Evolutionary conservation across 495 filamentous ascomycete genomes (phyloP), one percentile per base, ranked within the genome.

Genomic region (Penicillium waksmanii): DNA sequence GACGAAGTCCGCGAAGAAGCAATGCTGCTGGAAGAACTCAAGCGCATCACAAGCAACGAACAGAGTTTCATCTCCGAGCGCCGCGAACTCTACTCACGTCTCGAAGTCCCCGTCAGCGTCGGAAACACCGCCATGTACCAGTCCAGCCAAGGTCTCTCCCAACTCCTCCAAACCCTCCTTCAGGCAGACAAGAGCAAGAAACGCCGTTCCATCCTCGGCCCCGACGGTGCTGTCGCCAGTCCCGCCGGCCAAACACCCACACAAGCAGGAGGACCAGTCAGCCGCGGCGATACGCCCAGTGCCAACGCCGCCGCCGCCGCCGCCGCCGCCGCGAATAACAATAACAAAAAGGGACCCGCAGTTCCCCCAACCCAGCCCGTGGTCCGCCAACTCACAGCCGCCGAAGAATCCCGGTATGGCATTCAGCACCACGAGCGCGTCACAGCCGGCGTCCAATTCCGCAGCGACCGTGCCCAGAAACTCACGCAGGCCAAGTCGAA

Each of bases 1-100:
- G 90, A 96, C 42, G 92, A 98, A 73, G 87, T 92, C 3, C 85
- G 89, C 55, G 95, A 98, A 65, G 95, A 98, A 73, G 90, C 95
- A 64, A 86, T 90, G 56, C 78, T 98, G 1, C 82, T 98, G 6
- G 80, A 89, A 48, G 95, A 98, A 68, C 84, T 98, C 34, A 92
- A 93, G 64, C 87, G 96, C 56, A 97, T 98, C 61, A 82, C 93
- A 38, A 84, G 85, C 60, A 86, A 89, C 57, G 89, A 94, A 57
- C 89, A 94, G 59, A 85, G 81, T 61, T 86, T 97, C 63, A 87
- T 92, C 65, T 86, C 90, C 60, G 92, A 97, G 65, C 92, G 94
- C 44, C 83, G 87, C 63, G 95, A 98, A 67, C 84, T 98, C n/a
- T 95, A 95, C 72, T 83, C 85, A 57, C 85, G 93, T 56, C 86